Conservation (phyloP, 345 rosid species). For the Salix koriyanagi region DNA sequence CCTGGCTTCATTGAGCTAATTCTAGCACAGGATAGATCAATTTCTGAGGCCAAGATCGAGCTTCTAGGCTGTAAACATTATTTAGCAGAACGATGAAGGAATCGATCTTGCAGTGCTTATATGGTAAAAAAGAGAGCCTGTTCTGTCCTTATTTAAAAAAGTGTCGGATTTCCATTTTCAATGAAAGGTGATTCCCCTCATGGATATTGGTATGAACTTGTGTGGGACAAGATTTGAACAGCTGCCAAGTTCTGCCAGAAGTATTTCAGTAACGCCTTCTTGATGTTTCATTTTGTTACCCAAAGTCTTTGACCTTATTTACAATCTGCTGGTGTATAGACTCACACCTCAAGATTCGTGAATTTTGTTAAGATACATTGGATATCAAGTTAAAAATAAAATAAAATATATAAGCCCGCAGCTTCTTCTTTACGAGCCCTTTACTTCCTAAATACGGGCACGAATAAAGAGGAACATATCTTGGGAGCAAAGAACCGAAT, state of each 20-base stretch:
- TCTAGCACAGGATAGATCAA: not conserved
- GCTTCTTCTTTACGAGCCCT: no score
- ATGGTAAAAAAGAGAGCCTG: not conserved
- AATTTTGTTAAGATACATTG: no score
- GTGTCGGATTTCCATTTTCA: not conserved
- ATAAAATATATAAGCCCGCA: no score
- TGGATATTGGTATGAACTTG: not conserved
- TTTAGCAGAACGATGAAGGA: not conserved
- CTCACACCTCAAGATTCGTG: no score
- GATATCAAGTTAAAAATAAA: no score
- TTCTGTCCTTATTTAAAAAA: not conserved
- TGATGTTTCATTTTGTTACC: no score
- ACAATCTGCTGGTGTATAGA: no score
- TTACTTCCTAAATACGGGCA: no score
- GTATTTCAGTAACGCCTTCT: not conserved
- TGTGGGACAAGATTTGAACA: not conserved
- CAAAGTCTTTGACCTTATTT: no score
- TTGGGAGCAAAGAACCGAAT: no score
- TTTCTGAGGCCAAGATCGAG: not conserved
- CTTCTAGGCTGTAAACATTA: slow-evolving; percentile 1
- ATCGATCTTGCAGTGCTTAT: not conserved
- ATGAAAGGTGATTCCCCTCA: not conserved
- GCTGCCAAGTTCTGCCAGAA: not conserved
- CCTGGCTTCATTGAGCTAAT: not conserved
- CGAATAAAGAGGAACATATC: no score